Evolutionary conservation across 164 flowering plant genomes (phyloP), one percentile per base, ranked within the genome.

Genomic region (Magnolia changhungtana): DNA sequence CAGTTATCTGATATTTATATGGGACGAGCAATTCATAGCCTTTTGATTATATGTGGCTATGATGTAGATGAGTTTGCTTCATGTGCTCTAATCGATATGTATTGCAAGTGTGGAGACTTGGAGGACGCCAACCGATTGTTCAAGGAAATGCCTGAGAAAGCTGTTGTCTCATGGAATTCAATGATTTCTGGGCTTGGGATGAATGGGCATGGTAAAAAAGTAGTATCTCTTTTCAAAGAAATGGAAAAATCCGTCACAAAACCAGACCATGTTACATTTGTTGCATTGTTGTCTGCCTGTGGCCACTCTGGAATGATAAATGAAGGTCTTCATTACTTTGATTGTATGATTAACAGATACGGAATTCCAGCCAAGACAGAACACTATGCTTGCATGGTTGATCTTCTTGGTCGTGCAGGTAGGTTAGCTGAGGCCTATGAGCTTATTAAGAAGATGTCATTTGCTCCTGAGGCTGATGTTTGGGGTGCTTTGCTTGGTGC

Each of bases 101-200:
- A 88, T 63, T 80, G 83, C 23, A 85, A 84, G 73, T 84, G 86
- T 55, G 89, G 89, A 75, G 72, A 78, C 59, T 55, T 84, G 18
- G 86, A 79, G 4, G 86, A 86, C 49, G 90, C 90, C 0, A 64
- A 72, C 3, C 7, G 61, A 0, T 80, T 87, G 83, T 89, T 89
- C 66, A 88, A 80, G 74, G 84, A 81, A 83, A 84, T 81, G 79
- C 5, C 45, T 61, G 65, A 79, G 8, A 82, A 78, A 76, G 86
- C 84, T 77, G 51, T 85, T 64, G 85, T 85, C 63, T 78, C 79
- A 21, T 77, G 75, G 79, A 77, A 71, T 29, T 65, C 75, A 11
- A 29, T 77, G 79, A 72, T 77, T 55, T 65, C 71, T 19, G 79
- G 76, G 10, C 72, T 64, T 20, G 75, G 72, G 21, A 74, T 66